A percentile compares a stretch with the other conserved stretches of the same genome.
phyloP scores from a whole-genome alignment of 2,329 filamentous ascomycete species.

The Alternaria postmessia region DNA sequence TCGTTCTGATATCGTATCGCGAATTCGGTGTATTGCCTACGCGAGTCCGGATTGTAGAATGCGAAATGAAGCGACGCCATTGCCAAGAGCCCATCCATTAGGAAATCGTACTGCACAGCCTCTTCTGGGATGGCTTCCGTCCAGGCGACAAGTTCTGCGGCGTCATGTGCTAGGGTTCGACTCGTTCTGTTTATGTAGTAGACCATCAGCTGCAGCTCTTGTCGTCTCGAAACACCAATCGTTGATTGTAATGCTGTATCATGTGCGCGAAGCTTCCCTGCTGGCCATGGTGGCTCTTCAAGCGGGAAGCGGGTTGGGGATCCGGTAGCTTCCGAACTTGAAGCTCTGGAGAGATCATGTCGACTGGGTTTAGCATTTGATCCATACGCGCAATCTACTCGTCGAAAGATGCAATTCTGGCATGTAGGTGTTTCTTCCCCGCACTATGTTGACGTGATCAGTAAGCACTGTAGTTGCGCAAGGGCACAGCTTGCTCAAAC shows the following conservation, averaged over 20 bases:
- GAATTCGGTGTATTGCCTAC: slow-evolving; percentile 12
- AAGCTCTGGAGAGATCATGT: neutral
- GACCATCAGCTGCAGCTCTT: slow-evolving; percentile 7
- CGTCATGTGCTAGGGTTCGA: slow-evolving; percentile 6
- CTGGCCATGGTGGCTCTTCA: neutral
- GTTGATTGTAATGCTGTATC: neutral
- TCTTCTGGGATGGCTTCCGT: slow-evolving; percentile 14
- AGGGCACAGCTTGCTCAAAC: neutral
- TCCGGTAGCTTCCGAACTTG: slow-evolving; percentile 1
- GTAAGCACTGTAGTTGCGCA: neutral
- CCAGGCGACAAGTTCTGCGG: slow-evolving; percentile 6
- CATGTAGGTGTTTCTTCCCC: neutral
- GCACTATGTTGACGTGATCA: neutral
- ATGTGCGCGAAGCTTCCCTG: neutral
- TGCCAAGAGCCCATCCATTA: slow-evolving; percentile 19
- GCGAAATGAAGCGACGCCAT: slow-evolving; percentile 20
- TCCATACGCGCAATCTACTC: slow-evolving; percentile 2
- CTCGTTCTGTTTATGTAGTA: slow-evolving; percentile 3
- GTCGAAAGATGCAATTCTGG: slow-evolving; percentile 1
- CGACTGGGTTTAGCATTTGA: neutral
- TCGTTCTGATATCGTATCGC: slow-evolving; percentile 10
- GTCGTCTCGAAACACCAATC: neutral
- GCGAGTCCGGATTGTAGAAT: slow-evolving; percentile 5
- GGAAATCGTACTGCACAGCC: slow-evolving; percentile 12
- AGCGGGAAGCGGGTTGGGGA: neutral